phyloP scores from a whole-genome alignment of 345 rosid species.

The Eucalyptus regnans region DNA sequence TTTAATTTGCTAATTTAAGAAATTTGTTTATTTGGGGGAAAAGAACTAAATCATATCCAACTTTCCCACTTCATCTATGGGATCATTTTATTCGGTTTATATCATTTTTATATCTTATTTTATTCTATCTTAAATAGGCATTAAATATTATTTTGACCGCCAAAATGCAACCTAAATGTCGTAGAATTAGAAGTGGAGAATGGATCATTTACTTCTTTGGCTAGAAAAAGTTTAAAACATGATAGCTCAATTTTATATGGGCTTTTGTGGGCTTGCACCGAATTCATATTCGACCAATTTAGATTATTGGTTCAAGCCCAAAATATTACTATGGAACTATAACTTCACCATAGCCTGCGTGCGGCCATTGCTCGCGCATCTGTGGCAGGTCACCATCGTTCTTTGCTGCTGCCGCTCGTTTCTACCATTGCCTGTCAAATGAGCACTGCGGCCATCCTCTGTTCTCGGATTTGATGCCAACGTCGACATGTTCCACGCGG shows the following conservation, averaged over 20 bases:
- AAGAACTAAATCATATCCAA: rapidly evolving
- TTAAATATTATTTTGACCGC: rapidly evolving
- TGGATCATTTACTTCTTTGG: not conserved
- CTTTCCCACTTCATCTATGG: rapidly evolving
- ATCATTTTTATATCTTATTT: too few species aligned
- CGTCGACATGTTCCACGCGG: slow-evolving; percentile 17
- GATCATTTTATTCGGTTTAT: rapidly evolving
- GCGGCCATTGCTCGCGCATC: not conserved
- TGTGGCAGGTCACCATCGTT: not conserved
- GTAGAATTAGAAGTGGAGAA: not conserved
- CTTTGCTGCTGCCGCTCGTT: not conserved
- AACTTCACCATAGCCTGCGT: not conserved
- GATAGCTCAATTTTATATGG: not conserved
- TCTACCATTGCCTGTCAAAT: not conserved
- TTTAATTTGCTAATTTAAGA: too few species aligned
- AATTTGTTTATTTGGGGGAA: too few species aligned
- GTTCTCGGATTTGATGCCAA: not conserved
- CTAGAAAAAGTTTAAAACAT: not conserved
- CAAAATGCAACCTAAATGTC: rapidly evolving
- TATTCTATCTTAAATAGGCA: too few species aligned
- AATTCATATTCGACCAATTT: not conserved
- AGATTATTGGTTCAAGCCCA: not conserved
- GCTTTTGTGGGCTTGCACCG: rapidly evolving
- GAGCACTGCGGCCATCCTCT: not conserved
- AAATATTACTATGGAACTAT: not conserved